Percentiles rank a stretch among this genome's conserved stretches.
These are phyloP conservation scores for Trichopus zeylanicus DNA, from an alignment of 116 monocot species.

Conservation along the genomic window DNA sequence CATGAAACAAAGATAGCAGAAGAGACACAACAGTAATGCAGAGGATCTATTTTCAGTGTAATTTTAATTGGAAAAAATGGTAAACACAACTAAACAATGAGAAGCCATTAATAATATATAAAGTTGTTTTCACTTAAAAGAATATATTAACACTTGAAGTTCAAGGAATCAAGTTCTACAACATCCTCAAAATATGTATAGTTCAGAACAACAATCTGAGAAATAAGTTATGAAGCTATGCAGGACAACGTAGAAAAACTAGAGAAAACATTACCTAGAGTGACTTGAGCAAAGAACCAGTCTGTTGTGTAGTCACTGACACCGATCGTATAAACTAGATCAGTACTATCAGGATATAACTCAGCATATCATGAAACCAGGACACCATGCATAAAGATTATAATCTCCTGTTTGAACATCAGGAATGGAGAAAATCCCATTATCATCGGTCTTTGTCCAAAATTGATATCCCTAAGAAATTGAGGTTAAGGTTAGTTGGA, in stretches of 20 bases:
- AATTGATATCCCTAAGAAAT: conserved; percentile 76
- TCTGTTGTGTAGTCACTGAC: conserved; percentile 47
- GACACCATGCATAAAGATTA: conserved; percentile 66
- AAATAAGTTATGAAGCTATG: no score
- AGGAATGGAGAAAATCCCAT: conserved; percentile 42
- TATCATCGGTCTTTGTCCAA: conserved; percentile 37
- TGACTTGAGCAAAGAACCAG: conserved; percentile 78
- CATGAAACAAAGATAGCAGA: no score
- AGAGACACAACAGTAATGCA: no score
- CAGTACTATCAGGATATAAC: conserved; percentile 42
- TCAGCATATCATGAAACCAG: conserved; percentile 72
- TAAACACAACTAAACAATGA: no score
- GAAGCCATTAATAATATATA: background rate
- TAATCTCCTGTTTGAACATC: conserved; percentile 45
- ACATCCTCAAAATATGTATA: no score
- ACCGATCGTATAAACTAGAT: conserved; percentile 53
- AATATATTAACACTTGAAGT: no score
- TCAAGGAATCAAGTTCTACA: no score
- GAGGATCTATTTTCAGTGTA: no score
- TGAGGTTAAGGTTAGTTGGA: no score
- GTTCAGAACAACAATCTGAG: no score
- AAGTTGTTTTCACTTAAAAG: no score
- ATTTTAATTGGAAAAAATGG: no score
- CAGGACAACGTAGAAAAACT: background rate
- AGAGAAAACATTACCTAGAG: conserved; percentile 28